Conservation (phyloP, 2,329 filamentous ascomycete species). For the Epichloe scottii region DNA sequence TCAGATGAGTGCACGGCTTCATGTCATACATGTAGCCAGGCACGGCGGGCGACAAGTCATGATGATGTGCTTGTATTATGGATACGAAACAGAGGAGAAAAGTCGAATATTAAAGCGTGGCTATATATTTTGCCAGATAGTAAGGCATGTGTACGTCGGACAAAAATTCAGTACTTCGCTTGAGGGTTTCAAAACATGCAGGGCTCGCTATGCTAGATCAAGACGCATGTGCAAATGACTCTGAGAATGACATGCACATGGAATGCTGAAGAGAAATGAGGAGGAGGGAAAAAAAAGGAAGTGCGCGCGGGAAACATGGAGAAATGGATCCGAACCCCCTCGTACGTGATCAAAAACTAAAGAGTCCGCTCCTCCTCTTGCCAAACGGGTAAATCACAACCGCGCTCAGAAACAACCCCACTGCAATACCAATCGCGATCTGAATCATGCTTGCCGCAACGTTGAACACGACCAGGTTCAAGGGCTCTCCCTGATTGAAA, state of each 20-base stretch:
- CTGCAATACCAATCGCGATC: constrained; percentile 39
- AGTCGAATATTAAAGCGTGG: no score
- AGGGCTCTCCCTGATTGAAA: constrained; percentile 10
- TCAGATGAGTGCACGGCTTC: no score
- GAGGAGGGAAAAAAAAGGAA: background rate
- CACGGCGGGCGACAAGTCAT: no score
- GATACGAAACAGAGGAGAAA: no score
- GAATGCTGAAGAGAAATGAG: no score
- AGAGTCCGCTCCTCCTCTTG: constrained; percentile 36
- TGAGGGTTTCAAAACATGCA: background rate
- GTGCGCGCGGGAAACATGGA: no score
- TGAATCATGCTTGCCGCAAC: constrained; percentile 39
- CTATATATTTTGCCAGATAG: no score
- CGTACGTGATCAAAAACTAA: constrained; percentile 26
- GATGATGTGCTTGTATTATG: no score
- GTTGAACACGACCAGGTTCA: constrained; percentile 29
- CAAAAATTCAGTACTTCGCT: no score
- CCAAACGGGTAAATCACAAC: constrained; percentile 36
- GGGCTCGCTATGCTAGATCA: background rate
- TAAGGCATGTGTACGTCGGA: no score
- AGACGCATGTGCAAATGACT: background rate
- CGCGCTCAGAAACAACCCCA: constrained; percentile 36
- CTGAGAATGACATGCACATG: background rate
- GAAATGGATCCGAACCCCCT: no score
- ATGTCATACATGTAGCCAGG: no score